A percentile compares a stretch with the other conserved stretches of the same genome.
Conservation (phyloP, 2,329 filamentous ascomycete genomes). For the Helotiales sp. region DNA sequence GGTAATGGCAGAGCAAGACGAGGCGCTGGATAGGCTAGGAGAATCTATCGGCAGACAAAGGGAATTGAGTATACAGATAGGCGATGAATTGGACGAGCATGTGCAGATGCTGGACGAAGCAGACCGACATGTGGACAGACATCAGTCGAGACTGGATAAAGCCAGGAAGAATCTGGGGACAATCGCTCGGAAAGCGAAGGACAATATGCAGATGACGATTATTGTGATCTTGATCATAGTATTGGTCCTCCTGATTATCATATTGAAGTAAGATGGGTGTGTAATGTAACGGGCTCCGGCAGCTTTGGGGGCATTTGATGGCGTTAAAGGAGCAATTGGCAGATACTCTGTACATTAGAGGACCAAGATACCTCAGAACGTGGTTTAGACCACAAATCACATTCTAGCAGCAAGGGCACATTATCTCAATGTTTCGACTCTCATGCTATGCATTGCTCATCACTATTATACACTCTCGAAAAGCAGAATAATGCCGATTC, state of each 20-base stretch:
- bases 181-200: constrained; percentile 72
- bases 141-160: constrained; percentile 72
- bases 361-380: not conserved
- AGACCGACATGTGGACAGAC: constrained; percentile 78
- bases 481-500: not conserved
- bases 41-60: constrained; percentile 84
- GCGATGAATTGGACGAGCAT: constrained; percentile 91
- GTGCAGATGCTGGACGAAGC: constrained; percentile 87
- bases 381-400: not conserved
- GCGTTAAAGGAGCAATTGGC: constrained; percentile 13
- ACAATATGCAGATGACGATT: constrained; percentile 80
- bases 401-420: not conserved
- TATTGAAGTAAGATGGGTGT: constrained; percentile 53
- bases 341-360: constrained; percentile 1
- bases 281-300: constrained; percentile 1
- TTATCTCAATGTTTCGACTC: not conserved
- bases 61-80: constrained; percentile 92
- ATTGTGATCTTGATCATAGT: constrained; percentile 70
- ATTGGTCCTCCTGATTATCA: constrained; percentile 65
- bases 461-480: not conserved
- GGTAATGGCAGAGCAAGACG: constrained; percentile 86
- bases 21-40: constrained; percentile 87
- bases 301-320: constrained; percentile 12
- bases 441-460: not conserved
- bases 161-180: constrained; percentile 71